Base-by-base conservation (phyloP, 192 early-diverging fungal species). In the Coemansia sp. region DNA sequence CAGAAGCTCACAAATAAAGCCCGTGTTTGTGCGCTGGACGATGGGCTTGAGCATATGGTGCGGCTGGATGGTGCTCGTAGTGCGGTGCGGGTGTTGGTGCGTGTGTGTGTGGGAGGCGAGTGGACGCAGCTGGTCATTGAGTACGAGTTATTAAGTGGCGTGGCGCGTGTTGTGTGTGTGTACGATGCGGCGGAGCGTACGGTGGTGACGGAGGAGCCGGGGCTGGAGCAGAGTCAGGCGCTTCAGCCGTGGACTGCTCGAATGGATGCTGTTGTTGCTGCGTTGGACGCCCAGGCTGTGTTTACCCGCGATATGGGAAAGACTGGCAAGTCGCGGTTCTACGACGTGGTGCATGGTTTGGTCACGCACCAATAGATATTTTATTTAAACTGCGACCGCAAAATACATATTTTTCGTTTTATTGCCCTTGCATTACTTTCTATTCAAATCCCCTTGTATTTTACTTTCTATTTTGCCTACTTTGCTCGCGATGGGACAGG, bases 301-400 rank as follows among this genome's bases (percentile, higher is more conserved):
- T 80, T 80, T 48, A 80, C 77, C 3, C 64, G 66, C 15, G 77
- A 80, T 25, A 80, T 74, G 72, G 77, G 48, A 52, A 74, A 74
- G 68, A 52, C 45, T 32, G 77, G 77, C 47, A 80, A 80, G 65
- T 80, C 77, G 23, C 65, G 77, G 6, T 66, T 56, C 68, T 74
- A 64, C 50, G 77, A 80, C 12, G 70, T 80, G 29, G 41, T 80
- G 5, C 27, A 38, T 1, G 27, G 54, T 11, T 41, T 74, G 41
- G 51, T 29, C 17, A 15, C 41, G 15, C 41, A 45, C 11, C 15
- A 45, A n/a, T 15, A 45, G 11, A 45, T 45, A 45, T 45, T 38
- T 38, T 38, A 10, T 38, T 12, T n/a, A n/a, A 45, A 43, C 29
- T 27, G 21, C 21, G 0, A 21, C 27, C 6, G 29, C 29, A 32